A percentile compares a stretch with the other conserved stretches of the same genome.
Evolutionary conservation across 176 grass and related monocot species (phyloP).

Genomic region (Eleusine coracana): DNA sequence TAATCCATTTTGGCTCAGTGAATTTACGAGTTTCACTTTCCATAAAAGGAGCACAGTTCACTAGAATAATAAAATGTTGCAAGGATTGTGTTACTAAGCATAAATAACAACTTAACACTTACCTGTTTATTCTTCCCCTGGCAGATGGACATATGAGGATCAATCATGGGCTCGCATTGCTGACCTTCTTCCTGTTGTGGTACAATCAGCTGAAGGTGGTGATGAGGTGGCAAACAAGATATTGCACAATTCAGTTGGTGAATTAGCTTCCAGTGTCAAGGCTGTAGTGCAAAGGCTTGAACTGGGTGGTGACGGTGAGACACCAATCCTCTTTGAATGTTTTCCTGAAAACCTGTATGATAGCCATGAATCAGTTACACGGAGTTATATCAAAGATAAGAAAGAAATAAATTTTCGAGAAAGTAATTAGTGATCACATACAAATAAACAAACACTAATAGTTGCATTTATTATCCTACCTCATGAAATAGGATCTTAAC

Average conservation of each 20-base stretch:
- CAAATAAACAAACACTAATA: constrained; percentile 19
- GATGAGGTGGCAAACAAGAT: constrained; percentile 82
- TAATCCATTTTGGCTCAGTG: constrained; percentile 25
- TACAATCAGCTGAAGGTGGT: constrained; percentile 64
- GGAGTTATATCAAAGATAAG: neutral
- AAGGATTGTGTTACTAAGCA: neutral
- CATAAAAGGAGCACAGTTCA: neutral
- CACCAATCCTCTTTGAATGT: constrained; percentile 17
- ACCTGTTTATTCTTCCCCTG: constrained; percentile 17
- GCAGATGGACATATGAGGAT: constrained; percentile 81
- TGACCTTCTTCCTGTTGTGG: constrained; percentile 67
- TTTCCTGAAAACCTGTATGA: neutral
- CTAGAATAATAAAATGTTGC: neutral
- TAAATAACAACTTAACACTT: constrained; percentile 16
- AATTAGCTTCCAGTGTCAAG: constrained; percentile 71
- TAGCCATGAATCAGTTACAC: neutral
- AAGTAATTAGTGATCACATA: constrained; percentile 4
- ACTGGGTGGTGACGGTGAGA: constrained; percentile 63
- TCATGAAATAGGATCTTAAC: constrained; percentile 21
- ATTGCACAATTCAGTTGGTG: constrained; percentile 67
- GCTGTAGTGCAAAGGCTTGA: constrained; percentile 70
- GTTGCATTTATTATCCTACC: neutral
- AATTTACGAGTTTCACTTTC: neutral
- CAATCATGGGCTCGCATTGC: constrained; percentile 82
- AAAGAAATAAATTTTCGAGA: neutral